A percentile compares a stretch with the other conserved stretches of the same genome.
Conservation (phyloP, 164 flowering plant genomes). For the Kingdonia uniflora region DNA sequence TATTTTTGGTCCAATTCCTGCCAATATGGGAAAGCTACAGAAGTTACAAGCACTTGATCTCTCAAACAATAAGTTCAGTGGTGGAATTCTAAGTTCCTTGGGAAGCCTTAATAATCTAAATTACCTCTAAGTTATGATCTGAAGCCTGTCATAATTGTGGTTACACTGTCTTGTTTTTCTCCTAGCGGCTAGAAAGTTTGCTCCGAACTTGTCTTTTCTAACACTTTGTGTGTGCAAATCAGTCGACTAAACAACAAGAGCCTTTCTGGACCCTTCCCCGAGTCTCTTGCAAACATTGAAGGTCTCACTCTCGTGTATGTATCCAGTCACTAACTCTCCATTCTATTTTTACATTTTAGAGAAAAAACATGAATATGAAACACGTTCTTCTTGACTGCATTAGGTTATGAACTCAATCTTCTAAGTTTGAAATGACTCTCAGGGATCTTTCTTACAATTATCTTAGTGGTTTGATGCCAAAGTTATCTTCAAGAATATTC, state of each 20-base stretch:
- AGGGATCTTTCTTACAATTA: conserved; percentile 94
- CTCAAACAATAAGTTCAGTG: conserved; percentile 62
- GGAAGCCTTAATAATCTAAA: conserved; percentile 68
- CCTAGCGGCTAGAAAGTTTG: background rate
- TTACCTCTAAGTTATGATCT: conserved; percentile 56
- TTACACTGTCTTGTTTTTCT: too few species aligned
- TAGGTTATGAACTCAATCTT: conserved; percentile 1
- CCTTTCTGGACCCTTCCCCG: conserved; percentile 70
- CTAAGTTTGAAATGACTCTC: conserved; percentile 8
- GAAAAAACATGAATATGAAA: background rate
- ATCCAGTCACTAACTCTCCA: conserved; percentile 5
- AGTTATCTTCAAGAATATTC: conserved; percentile 81
- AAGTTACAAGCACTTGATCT: conserved; percentile 88
- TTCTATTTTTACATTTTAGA: background rate
- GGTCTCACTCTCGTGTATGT: conserved; percentile 88
- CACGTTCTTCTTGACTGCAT: background rate
- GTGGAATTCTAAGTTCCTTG: conserved; percentile 65
- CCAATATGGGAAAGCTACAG: conserved; percentile 55
- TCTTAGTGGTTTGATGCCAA: conserved; percentile 84
- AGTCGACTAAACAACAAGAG: conserved; percentile 92
- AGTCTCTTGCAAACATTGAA: conserved; percentile 47
- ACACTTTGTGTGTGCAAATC: conserved; percentile 21
- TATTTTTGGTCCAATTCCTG: conserved; percentile 79
- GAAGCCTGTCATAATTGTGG: too few species aligned
- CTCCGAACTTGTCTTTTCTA: conserved; percentile 1